Evolutionary conservation across 1,139 yeast genomes (phyloP), one percentile per base, ranked within the genome.

Genomic region (Neolecta irregularis): DNA sequence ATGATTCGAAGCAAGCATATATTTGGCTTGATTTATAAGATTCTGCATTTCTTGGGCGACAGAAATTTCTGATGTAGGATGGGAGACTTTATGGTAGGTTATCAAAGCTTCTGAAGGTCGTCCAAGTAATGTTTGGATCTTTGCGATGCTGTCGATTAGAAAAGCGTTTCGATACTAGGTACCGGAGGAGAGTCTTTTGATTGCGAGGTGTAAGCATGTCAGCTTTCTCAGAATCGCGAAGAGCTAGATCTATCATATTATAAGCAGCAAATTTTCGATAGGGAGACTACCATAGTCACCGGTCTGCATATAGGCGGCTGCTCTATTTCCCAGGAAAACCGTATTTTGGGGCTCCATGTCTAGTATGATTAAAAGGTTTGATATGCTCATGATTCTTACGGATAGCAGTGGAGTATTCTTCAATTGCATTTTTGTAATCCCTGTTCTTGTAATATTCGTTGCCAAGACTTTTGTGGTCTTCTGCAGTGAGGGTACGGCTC

Each of bases 261-360:
- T n/a, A n/a, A n/a, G n/a, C n/a, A n/a, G n/a, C n/a, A n/a, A n/a
- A n/a, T n/a, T n/a, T n/a, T n/a, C n/a, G n/a, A n/a, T n/a, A n/a
- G n/a, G n/a, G n/a, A n/a, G n/a, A n/a, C n/a, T n/a, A n/a, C n/a
- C n/a, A 61, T 66, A 76, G 37, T 69, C 67, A 5, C 60, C 53
- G 4, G 72, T 54, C 44, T 77, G 77, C 47, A 79, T 57, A 43
- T 68, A 64, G n/a, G 92, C 70, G 62, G 78, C 76, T 3, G 93
- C 76, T 40, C 91, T 58, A 52, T 85, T 85, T n/a, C 93, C 75
- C 48, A 68, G 75, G 22, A 77, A 62, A 11, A 54, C 49, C 6
- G 62, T 52, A 41, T 55, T 56, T 25, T 46, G 41, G 7, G 63
- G 60, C 38, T 53, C 62, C 13, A 50, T 46, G 12, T 48, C 49